Percentiles rank a stretch among this genome's conserved stretches.
Evolutionary conservation across 2,329 filamentous ascomycete genomes (phyloP).

Genomic region (Ophiocordyceps unilateralis): DNA sequence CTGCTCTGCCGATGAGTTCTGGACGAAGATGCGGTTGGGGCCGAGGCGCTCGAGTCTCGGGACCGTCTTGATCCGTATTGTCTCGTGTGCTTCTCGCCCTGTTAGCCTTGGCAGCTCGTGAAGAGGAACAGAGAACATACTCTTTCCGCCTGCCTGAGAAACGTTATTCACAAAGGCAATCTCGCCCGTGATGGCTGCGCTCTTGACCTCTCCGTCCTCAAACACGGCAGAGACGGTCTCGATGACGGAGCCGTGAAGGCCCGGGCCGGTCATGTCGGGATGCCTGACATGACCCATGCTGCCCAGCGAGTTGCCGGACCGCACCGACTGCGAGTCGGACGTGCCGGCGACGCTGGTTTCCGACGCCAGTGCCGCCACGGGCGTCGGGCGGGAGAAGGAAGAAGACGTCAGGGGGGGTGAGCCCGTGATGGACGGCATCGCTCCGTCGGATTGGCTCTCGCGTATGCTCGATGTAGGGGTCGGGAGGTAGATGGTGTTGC

Average conservation of each 20-base stretch:
- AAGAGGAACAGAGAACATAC: conserved; percentile 18
- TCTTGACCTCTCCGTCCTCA: conserved; percentile 53
- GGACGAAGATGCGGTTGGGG: conserved; percentile 81
- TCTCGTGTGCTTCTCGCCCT: conserved; percentile 32
- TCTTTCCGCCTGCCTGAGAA: conserved; percentile 28
- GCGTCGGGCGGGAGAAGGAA: conserved; percentile 21
- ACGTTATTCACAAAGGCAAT: conserved; percentile 72
- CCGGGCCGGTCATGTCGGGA: conserved; percentile 61
- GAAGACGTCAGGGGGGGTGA: conserved; percentile 5
- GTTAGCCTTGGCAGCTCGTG: background rate
- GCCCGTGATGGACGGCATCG: conserved; percentile 3
- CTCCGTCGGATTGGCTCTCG: conserved; percentile 15
- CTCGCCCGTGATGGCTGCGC: conserved; percentile 66
- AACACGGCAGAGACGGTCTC: conserved; percentile 83
- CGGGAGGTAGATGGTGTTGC: conserved; percentile 77
- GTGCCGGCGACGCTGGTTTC: conserved; percentile 39
- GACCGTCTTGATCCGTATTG: conserved; percentile 77
- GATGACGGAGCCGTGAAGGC: conserved; percentile 75
- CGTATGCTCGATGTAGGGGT: conserved; percentile 13
- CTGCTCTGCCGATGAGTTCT: conserved; percentile 43
- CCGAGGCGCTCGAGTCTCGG: conserved; percentile 77
- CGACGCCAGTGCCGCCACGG: conserved; percentile 40
- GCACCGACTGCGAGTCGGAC: conserved; percentile 81
- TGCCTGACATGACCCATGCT: conserved; percentile 56
- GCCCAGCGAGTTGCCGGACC: conserved; percentile 68